Evolutionary conservation across 768 basidiomycete genomes (phyloP).

Genomic region (Tulasnella sp.): DNA sequence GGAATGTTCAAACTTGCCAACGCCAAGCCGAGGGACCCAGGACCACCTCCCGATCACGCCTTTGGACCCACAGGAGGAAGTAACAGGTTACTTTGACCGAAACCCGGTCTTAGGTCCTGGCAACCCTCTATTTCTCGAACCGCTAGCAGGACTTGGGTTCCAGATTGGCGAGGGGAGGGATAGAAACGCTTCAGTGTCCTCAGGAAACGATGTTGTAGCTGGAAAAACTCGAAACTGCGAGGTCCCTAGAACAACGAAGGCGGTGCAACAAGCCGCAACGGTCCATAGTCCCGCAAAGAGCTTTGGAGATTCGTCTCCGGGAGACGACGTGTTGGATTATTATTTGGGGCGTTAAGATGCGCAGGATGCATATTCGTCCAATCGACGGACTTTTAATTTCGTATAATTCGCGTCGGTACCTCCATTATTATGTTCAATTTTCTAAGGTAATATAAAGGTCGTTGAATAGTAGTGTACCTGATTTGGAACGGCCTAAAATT

Average conservation of each 20-base stretch:
- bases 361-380: background rate
- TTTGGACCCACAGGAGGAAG: constrained; percentile 1
- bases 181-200: no score
- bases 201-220: background rate
- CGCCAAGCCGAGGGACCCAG: background rate
- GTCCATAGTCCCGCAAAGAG: background rate
- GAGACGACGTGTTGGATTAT: constrained; percentile 5
- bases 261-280: background rate
- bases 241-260: background rate
- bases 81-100: constrained; percentile 5
- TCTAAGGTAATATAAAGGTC: background rate
- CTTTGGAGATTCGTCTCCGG: background rate
- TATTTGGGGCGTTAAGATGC: background rate
- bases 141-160: constrained; percentile 16
- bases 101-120: constrained; percentile 14
- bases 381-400: background rate
- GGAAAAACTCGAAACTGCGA: background rate
- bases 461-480: background rate
- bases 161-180: background rate
- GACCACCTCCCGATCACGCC: constrained; percentile 8
- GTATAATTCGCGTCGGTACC: background rate
- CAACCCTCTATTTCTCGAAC: constrained; percentile 22
- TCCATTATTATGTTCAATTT: background rate
- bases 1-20: background rate
- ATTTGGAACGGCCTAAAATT: background rate